Conservation (phyloP, 176 grass and related monocot genomes). For the Bonia amplexicaulis region DNA sequence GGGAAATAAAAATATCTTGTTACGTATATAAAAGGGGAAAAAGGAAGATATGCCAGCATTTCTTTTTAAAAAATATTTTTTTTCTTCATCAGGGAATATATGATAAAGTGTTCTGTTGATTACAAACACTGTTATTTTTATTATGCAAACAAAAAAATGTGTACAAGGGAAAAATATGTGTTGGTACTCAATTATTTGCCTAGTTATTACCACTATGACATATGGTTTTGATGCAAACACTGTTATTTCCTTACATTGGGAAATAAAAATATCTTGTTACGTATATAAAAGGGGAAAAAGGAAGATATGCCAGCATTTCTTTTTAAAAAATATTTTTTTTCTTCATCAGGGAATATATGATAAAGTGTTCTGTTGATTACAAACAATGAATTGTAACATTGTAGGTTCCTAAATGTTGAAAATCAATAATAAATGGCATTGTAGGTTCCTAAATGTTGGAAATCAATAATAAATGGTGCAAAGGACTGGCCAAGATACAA, state of each 20-base stretch:
- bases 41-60: neutral
- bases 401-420: too few species aligned
- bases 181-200: neutral
- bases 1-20: neutral
- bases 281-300: neutral
- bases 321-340: neutral
- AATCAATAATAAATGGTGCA: neutral
- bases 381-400: too few species aligned
- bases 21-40: neutral
- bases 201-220: neutral
- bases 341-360: neutral
- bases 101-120: neutral
- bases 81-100: neutral
- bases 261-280: neutral
- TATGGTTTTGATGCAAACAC: neutral
- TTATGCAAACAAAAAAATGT: neutral
- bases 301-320: neutral
- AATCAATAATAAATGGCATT: too few species aligned
- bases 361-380: too few species aligned
- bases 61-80: neutral
- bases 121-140: neutral
- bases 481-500: neutral
- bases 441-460: neutral
- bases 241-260: neutral
- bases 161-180: neutral